These are phyloP conservation scores for Magnolia officinalis DNA, from an alignment of 164 flowering plant species.

Conservation along the genomic window DNA sequence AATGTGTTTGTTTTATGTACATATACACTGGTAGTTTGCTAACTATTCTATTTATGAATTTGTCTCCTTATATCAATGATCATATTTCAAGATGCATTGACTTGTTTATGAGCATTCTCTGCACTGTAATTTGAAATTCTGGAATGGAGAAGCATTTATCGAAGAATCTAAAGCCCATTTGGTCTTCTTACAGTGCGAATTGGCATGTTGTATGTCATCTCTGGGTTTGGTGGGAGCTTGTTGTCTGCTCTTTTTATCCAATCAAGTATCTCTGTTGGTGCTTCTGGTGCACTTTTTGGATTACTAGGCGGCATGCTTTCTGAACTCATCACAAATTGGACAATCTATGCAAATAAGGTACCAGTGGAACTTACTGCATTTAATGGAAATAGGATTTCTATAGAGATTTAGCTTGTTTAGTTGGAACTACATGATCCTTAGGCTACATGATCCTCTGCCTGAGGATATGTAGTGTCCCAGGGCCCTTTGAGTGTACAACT, in stretches of 20 bases:
- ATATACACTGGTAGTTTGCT: too few relatives aligned
- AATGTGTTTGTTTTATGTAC: too few relatives aligned
- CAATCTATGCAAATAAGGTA: constrained; percentile 89
- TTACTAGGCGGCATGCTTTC: constrained; percentile 87
- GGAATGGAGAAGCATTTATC: background rate
- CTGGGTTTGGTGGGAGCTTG: constrained; percentile 88
- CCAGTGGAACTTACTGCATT: background rate
- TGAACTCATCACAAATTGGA: constrained; percentile 87
- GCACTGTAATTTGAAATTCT: constrained; percentile 2
- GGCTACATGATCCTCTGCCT: background rate
- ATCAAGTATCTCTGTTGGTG: constrained; percentile 78
- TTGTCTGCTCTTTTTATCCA: constrained; percentile 69
- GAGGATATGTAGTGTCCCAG: background rate
- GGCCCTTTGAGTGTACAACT: background rate
- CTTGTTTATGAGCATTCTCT: background rate
- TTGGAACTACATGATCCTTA: background rate
- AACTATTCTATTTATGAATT: too few relatives aligned
- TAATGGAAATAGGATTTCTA: constrained; percentile 23
- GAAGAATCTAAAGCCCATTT: background rate
- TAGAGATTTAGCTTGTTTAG: background rate
- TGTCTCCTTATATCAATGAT: background rate
- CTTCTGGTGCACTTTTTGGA: constrained; percentile 95
- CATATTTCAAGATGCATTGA: background rate
- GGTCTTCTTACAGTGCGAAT: constrained; percentile 50
- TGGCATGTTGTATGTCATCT: constrained; percentile 58